Base-by-base conservation (phyloP, 768 basidiomycete species). In the Pulveroboletus ravenelii region DNA sequence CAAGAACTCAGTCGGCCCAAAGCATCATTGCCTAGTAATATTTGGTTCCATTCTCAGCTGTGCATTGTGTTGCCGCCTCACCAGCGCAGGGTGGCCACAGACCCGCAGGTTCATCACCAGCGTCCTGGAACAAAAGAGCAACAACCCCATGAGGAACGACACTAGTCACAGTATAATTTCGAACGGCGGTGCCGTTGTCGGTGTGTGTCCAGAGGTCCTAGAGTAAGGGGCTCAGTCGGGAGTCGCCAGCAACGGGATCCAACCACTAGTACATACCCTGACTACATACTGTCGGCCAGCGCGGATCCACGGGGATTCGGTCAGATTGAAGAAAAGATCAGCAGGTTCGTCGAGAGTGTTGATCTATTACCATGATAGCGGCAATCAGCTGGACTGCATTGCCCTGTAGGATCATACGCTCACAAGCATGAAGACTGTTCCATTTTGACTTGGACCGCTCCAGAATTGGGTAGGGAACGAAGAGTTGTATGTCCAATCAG, bases 191-290 rank as follows among this genome's bases (percentile, higher is more conserved):
- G 4, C 82, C 84, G 52, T 86, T 86, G 60, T 78, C 67, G 6
- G 81, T 85, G 60, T 87, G 85, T 5, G 79, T 68, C 85, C 85
- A 88, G 10, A 87, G 70, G 59, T 88, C 85, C 82, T 87, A 48
- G 30, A 42, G 39, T 10, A 9, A 3, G 2, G 23, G 13, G 20
- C 10, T 60, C n/a, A 47, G 27, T 29, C 7, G 37, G 1, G 27
- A 25, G 20, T 5, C 1, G 6, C 27, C 6, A 15, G 31, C 15
- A 5, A 37, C 17, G 29, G 44, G 25, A 43, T 15, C 3, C 13
- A 13, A 37, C 31, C 6, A 27, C 25, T 27, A 5, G 25, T 34
- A 50, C 81, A 48, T 58, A 83, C 83, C 53, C 82, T 72, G 54
- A 86, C 78, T 14, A 74, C 59, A 55, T 86, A 86, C 57, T 82